Base-by-base conservation (phyloP, 257 asterid genomes). In the Solanum sejunctum region DNA sequence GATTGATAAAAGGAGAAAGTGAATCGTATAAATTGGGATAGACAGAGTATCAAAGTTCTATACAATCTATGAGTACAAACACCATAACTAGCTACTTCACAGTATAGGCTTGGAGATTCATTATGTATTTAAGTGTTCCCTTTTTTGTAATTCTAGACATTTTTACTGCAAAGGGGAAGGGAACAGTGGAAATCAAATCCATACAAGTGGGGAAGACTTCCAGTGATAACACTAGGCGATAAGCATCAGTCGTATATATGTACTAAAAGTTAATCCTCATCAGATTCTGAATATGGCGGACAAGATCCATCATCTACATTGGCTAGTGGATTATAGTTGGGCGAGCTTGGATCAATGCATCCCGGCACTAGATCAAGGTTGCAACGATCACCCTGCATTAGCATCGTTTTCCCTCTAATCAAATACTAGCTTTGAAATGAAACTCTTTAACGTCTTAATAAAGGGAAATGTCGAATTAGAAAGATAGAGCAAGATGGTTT, bases 301-400 rank as follows among this genome's bases (percentile, higher is more conserved):
- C 99, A 94, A 72, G 99, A 94, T 63, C 99, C 98, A 84, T 95
- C 98, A 9, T 95, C 98, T 73, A 92, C 95, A 45, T 91, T 93
- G 45, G 99, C 99, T 5, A 92, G 81, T 13, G 98, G 98, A 83
- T 95, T 57, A 84, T 77, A 95, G 21, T 63, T 8, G 9, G 92
- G 91, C 2, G 99, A 94, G 89, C 89, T 84, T 28, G 99, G 97
- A 88, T 95, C 99, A 10, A 86, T 92, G 85, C 98, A 93, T 61
- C 99, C 98, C 1, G 80, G 84, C 47, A 95, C 93, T 11, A 95
- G 55, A 89, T 95, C 93, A 61, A 95, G 95, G 78, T 91, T 86
- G 90, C 99, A 94, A 11, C 98, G 95, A 58, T 95, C 99, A 12
- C 97, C 99, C 99, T 95, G 92, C 89, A 89, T 84, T 23, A 13